Evolutionary conservation across 164 flowering plant species (phyloP), one percentile per base, ranked within the genome.

Genomic region (Houttuynia cordata): DNA sequence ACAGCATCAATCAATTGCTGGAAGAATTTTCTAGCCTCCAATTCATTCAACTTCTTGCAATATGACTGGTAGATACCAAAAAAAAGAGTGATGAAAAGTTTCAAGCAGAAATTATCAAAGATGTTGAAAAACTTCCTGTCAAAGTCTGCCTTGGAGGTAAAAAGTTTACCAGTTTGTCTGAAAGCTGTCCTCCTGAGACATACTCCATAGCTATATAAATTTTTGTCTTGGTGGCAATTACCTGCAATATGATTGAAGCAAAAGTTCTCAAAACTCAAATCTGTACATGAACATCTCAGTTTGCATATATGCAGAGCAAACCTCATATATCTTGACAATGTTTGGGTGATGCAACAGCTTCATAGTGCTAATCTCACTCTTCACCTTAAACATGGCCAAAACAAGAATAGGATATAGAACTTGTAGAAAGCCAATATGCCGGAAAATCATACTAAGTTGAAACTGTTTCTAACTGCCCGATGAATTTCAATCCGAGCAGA

Each of bases 1-100:
- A 91, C 80, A 4, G 87, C 91, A 73, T 85, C 89, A 58, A 87
- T 85, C 68, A 91, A 74, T 62, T 91, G 96, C 65, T 91, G 97
- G 69, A 91, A 88, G 56, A 78, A 70, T 61, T 80, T 83, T 64
- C 96, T 81, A 37, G 92, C 97, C 54, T 84, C 91, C 1, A 51
- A 24, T 72, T 91, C 97, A 50, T 57, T 58, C 41, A 88, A 62
- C 64, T 61, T 79, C 65, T 74, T 73, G 23, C 64, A 64, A 61
- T 80, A 82, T 8, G 80, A 68, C 88, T 86, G 76, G 6, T 30
- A 30, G 10, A 51, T 51, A 53, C 34, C 23, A 19, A 6, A 39
- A 23, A 54, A 30, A 55, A 13, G 24, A 24, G 18, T 15, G 56
- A 21, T 20, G 20, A 24, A 41, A 18, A 10, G 15, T 25, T 3